Evolutionary conservation across 495 filamentous ascomycete species (phyloP).

Genomic region (Astrothelium macrocarpum): DNA sequence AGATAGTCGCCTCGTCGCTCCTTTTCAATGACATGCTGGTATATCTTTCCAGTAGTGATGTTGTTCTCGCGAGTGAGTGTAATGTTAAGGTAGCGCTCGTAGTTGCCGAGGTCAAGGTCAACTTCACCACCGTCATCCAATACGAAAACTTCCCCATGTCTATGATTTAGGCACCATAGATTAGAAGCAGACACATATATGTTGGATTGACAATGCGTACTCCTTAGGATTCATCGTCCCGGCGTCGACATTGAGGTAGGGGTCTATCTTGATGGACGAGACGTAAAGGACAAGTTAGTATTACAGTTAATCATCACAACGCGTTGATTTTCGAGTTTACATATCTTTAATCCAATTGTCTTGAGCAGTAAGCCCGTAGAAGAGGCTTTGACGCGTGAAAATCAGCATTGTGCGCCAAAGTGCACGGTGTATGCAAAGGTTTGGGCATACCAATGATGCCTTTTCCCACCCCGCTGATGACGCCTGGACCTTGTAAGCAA

Average conservation of each 20-base stretch:
- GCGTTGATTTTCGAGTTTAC: slow-evolving; percentile 18
- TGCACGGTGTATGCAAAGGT: slow-evolving; percentile 10
- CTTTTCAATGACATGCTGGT: slow-evolving; percentile 70
- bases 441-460: slow-evolving; percentile 59
- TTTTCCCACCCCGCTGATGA: slow-evolving; percentile 75
- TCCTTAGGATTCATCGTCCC: slow-evolving; percentile 72
- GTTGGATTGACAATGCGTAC: slow-evolving; percentile 35
- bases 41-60: slow-evolving; percentile 95
- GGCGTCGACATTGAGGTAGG: slow-evolving; percentile 79
- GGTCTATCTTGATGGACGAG: slow-evolving; percentile 69
- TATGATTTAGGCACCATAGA: slow-evolving; percentile 19
- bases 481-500: slow-evolving; percentile 38
- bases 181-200: slow-evolving; percentile 7
- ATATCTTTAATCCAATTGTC: slow-evolving; percentile 65
- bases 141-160: slow-evolving; percentile 67
- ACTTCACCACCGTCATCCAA: slow-evolving; percentile 69
- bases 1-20: slow-evolving; percentile 80
- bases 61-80: slow-evolving; percentile 72
- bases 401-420: slow-evolving; percentile 13
- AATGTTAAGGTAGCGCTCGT: slow-evolving; percentile 72
- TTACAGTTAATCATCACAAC: slow-evolving; percentile 12
- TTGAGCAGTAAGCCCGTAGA: slow-evolving; percentile 75
- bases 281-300: slow-evolving; percentile 38
- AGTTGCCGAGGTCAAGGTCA: slow-evolving; percentile 93
- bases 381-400: slow-evolving; percentile 41